Evolutionary conservation across 768 basidiomycete genomes (phyloP).

Genomic region (Brasilioporus rufonigricans): DNA sequence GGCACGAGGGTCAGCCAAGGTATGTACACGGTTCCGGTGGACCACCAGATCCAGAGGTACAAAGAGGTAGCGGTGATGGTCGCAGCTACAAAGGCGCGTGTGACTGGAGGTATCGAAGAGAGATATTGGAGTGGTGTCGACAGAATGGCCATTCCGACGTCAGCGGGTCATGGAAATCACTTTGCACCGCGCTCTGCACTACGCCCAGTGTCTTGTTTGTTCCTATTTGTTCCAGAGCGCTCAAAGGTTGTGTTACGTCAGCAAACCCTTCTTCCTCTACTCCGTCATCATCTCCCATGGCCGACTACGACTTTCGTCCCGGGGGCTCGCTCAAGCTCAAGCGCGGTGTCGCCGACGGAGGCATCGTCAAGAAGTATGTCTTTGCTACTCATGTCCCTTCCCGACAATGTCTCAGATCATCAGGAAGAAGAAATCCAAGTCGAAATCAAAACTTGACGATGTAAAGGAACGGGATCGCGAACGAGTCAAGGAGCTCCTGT

Average conservation of each 20-base stretch:
- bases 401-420: constrained; percentile 10
- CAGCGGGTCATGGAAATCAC: constrained; percentile 15
- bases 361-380: constrained; percentile 78
- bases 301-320: constrained; percentile 81
- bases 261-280: constrained; percentile 14
- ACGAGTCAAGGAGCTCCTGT: constrained; percentile 48
- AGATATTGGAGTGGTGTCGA: constrained; percentile 69
- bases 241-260: constrained; percentile 30
- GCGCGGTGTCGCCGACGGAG: constrained; percentile 74
- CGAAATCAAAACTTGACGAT: constrained; percentile 56
- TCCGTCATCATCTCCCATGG: constrained; percentile 47
- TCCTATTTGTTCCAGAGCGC: constrained; percentile 18
- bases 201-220: constrained; percentile 19
- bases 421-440: constrained; percentile 84
- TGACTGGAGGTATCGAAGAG: constrained; percentile 74
- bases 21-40: constrained; percentile 39
- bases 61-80: constrained; percentile 57
- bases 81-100: constrained; percentile 64
- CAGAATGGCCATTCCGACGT: constrained; percentile 63
- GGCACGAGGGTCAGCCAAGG: constrained; percentile 82
- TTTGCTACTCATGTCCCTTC: neutral
- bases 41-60: constrained; percentile 66
- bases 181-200: neutral
- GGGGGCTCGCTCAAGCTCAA: constrained; percentile 91
- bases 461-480: constrained; percentile 42